Base-by-base conservation (phyloP, 805 yeast genomes). In the Hanseniaspora lachancei region DNA sequence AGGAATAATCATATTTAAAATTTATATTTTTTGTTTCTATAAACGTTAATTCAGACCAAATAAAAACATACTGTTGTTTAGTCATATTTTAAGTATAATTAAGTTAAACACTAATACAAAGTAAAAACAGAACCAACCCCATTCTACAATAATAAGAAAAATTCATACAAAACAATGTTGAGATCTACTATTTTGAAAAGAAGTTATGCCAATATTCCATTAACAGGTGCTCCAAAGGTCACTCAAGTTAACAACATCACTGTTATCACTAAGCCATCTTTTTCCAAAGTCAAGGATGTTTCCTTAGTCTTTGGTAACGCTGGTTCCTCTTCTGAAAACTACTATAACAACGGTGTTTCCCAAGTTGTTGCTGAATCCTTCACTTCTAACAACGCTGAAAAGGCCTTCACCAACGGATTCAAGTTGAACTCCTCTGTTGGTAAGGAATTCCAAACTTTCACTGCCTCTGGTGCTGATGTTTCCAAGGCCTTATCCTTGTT, bases 301-400 rank as follows among this genome's bases (percentile, higher is more conserved):
- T 91, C 93, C 70, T 70, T 83, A 57, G 85, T 76, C 68, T 73
- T 76, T 66, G 84, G 83, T 62, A 85, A 89, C 52, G 48, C 48
- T 29, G 95, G 95, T 68, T 80, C 91, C 50, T 75, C 89, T 68
- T 70, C 84, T 54, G 95, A 86, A 70, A 84, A 82, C 71, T 75
- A 86, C 46, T 84, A 80, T 78, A 83, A 81, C 74, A 85, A 86
- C 63, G 95, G 95, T 78, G 80, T 82, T 54, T 78, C 91, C 55
- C 78, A 83, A 60, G 71, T 86, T 62, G 74, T 80, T 61, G 72
- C 83, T 67, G 71, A 75, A 58, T 68, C 77, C 24, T 72, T 84
- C 65, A 66, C 69, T 40, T 62, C 67, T 12, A 65, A 68, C 38
- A 67, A 68, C 55, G 69, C 61, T 56, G 58, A 62, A n/a, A 41